Percentiles rank a stretch among this genome's conserved stretches.
Conservation (phyloP, 1,139 yeast genomes). For the Candida tetrigidarum region DNA sequence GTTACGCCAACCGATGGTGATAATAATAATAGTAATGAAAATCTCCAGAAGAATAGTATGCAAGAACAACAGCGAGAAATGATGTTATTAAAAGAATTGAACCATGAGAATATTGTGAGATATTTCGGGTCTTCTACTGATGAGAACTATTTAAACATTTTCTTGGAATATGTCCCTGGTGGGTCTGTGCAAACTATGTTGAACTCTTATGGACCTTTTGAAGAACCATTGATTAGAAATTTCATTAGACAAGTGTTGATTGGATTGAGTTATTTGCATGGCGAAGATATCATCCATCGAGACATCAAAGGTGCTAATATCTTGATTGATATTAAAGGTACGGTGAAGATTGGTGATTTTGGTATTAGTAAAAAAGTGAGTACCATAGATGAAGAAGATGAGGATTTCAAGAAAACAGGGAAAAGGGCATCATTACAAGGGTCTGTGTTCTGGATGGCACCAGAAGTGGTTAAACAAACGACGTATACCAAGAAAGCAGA, state of each 20-base stretch:
- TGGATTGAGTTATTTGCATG: constrained; percentile 82
- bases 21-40: constrained; percentile 33
- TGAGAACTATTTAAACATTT: constrained; percentile 73
- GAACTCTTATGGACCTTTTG: constrained; percentile 87
- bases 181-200: constrained; percentile 92
- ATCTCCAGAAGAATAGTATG: constrained; percentile 57
- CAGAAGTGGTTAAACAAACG: constrained; percentile 92
- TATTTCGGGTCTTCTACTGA: constrained; percentile 86
- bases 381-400: constrained; percentile 27
- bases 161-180: constrained; percentile 95
- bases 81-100: constrained; percentile 72
- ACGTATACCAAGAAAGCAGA: constrained; percentile 91
- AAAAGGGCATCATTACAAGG: constrained; percentile 91
- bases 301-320: constrained; percentile 96
- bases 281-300: constrained; percentile 82
- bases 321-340: constrained; percentile 86
- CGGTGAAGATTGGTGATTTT: constrained; percentile 91
- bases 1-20: constrained; percentile 44
- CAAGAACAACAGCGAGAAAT: constrained; percentile 90
- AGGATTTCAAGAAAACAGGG: constrained; percentile 32
- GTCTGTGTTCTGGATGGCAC: constrained; percentile 98
- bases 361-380: constrained; percentile 85
- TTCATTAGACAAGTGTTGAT: constrained; percentile 83
- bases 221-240: constrained; percentile 83
- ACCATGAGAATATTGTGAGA: constrained; percentile 91